Evolutionary conservation across 2,329 filamentous ascomycete species (phyloP).

Genomic region (Penicillium hesseltinei): DNA sequence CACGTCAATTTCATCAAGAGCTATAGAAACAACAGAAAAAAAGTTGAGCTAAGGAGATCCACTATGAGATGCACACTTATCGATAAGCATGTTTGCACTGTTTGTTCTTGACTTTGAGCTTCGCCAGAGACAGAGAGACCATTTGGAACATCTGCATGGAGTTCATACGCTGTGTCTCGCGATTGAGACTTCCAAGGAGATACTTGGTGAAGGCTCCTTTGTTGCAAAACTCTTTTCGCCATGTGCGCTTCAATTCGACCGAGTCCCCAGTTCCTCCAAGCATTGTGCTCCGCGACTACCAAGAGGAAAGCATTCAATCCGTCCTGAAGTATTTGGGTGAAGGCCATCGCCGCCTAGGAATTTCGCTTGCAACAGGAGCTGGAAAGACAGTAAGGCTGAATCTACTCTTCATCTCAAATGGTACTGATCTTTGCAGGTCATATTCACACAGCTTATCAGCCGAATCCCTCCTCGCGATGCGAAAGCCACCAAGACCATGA

Average conservation of each 20-base stretch:
- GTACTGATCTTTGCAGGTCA: slow-evolving; percentile 58
- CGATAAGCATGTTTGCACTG: slow-evolving; percentile 39
- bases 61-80: slow-evolving; percentile 12
- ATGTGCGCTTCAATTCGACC: slow-evolving; percentile 26
- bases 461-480: slow-evolving; percentile 60
- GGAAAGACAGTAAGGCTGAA: slow-evolving; percentile 71
- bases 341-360: slow-evolving; percentile 75
- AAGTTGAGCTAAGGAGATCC: slow-evolving; percentile 14
- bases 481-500: slow-evolving; percentile 72
- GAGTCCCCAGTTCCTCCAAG: slow-evolving; percentile 22
- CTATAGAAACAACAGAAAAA: slow-evolving; percentile 8
- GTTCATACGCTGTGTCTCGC: slow-evolving; percentile 28
- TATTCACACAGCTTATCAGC: slow-evolving; percentile 93
- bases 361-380: slow-evolving; percentile 83
- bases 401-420: background rate
- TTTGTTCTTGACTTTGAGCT: slow-evolving; percentile 28
- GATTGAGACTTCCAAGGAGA: slow-evolving; percentile 13
- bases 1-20: slow-evolving; percentile 5
- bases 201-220: slow-evolving; percentile 19
- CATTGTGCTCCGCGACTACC: slow-evolving; percentile 74
- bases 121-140: background rate
- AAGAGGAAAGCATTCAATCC: slow-evolving; percentile 86
- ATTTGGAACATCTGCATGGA: slow-evolving; percentile 27
- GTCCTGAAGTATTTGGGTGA: slow-evolving; percentile 66
- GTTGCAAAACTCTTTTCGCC: slow-evolving; percentile 28